Evolutionary conservation across 2,329 filamentous ascomycete genomes (phyloP).

Genomic region (Magnaporthiopsis poae): DNA sequence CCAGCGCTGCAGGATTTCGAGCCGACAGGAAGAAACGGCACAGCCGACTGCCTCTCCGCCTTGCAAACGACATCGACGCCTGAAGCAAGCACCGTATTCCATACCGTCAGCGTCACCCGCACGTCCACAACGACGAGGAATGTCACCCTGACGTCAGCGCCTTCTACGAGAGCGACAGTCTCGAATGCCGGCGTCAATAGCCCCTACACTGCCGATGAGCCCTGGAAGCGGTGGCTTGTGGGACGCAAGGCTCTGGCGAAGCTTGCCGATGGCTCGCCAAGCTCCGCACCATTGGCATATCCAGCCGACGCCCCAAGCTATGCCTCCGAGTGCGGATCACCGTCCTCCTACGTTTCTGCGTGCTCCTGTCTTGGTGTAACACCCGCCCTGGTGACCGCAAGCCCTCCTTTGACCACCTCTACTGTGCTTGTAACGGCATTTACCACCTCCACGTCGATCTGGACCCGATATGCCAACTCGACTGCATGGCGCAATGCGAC

Average conservation of each 20-base stretch:
- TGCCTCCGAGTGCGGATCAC: constrained; percentile 12
- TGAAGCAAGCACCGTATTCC: neutral
- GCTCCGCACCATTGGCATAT: constrained; percentile 4
- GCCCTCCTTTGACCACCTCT: constrained; percentile 9
- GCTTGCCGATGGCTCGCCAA: constrained; percentile 3
- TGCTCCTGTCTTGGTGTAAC: constrained; percentile 16
- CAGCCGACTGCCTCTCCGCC: constrained; percentile 11
- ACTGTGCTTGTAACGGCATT: constrained; percentile 10
- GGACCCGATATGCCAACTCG: constrained; percentile 7
- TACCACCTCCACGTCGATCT: constrained; percentile 1
- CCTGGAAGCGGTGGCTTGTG: constrained; percentile 8
- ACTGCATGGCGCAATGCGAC: constrained; percentile 2
- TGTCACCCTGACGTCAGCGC: constrained; percentile 7
- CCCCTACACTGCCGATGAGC: neutral
- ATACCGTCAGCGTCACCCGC: constrained; percentile 3
- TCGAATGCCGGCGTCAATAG: neutral
- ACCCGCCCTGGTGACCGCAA: constrained; percentile 10
- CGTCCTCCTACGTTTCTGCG: constrained; percentile 12
- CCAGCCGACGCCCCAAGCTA: constrained; percentile 9
- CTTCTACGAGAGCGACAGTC: constrained; percentile 5
- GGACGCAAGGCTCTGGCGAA: constrained; percentile 6
- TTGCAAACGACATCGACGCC: constrained; percentile 2
- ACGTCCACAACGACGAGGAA: constrained; percentile 8
- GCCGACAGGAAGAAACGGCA: constrained; percentile 9
- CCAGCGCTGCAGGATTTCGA: constrained; percentile 2